Evolutionary conservation across 2,329 filamentous ascomycete genomes (phyloP), one percentile per base, ranked within the genome.

Genomic region (Tolypocladium capitatum): DNA sequence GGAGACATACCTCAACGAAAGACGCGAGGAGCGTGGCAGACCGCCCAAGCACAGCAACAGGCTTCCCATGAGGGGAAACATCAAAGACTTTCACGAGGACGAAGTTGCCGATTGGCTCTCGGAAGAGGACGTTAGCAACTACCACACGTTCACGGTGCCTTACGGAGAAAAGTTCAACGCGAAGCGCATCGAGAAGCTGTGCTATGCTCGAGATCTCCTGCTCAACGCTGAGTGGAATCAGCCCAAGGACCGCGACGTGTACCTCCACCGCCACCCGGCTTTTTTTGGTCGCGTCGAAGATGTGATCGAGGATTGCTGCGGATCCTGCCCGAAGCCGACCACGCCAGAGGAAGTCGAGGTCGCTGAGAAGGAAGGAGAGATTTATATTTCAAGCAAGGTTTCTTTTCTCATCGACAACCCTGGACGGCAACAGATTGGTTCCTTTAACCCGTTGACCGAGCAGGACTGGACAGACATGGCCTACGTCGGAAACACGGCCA

Each of bases 391-490:
- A 3, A 87, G 87, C 9, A 72, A 76, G 21, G 72, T 92, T 10
- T 71, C 72, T 0, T 94, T 94, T 63, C 71, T 92, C 55, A 83
- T 82, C 52, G 86, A 94, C 56, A 78, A 94, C 55, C 86, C 88
- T 1, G 88, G 88, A 18, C 75, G 88, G 48, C 88, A 92, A 59
- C 68, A 76, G 61, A 79, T 79, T 45, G 76, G 76, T 27, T 78
- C 74, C 10, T 94, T 94, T 67, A 84, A 92, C 56, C 88, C 87
- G 0, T 72, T 91, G 34, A 90, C 84, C 0, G 81, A 87, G 38
- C 75, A 86, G 45, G 86, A 92, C 58, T 94, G 87, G 86, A 92
- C 87, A 1, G 85, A 90, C 53, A 92, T 94, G 86, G 86, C 87
- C 0, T 94, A 94, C 54, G 75, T 94, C 33, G 85, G 86, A 11